A percentile compares a stretch with the other conserved stretches of the same genome.
These are phyloP conservation scores for Ophiorrhiza pumila DNA, from an alignment of 257 asterid species.

Conservation along the genomic window DNA sequence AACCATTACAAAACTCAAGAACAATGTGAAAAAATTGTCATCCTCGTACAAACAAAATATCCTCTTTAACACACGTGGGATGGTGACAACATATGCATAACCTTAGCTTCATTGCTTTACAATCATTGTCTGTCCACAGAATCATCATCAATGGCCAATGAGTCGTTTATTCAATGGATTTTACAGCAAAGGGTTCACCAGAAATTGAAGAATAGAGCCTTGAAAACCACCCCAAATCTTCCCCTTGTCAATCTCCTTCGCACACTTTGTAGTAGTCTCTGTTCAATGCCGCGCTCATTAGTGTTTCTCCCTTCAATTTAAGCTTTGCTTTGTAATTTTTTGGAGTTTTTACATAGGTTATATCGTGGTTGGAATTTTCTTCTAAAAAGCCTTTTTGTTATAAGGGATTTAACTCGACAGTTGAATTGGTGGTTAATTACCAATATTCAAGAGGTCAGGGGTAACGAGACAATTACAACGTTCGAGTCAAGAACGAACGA, in stretches of 20 bases:
- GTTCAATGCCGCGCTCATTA: constrained; percentile 53
- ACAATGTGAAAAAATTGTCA: constrained; percentile 54
- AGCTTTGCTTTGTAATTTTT: constrained; percentile 4
- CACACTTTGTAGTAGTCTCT: constrained; percentile 52
- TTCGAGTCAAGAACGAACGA: no score
- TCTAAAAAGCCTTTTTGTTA: no score
- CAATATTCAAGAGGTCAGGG: no score
- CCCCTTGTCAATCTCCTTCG: constrained; percentile 74
- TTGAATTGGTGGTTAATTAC: no score
- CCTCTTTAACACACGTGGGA: constrained; percentile 37
- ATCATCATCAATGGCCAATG: constrained; percentile 48
- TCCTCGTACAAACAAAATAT: constrained; percentile 61
- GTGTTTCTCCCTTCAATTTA: neutral
- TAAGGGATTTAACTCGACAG: no score
- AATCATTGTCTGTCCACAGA: constrained; percentile 61
- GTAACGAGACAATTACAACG: no score
- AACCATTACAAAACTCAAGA: constrained; percentile 49
- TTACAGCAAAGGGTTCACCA: constrained; percentile 58
- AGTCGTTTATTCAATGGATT: constrained; percentile 59
- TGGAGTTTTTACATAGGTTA: neutral
- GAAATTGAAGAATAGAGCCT: constrained; percentile 46
- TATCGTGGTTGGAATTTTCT: constrained; percentile 14
- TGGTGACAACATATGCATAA: constrained; percentile 45
- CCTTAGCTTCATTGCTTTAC: constrained; percentile 58
- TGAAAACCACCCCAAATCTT: constrained; percentile 63